Percentiles rank a stretch among this genome's conserved stretches.
Evolutionary conservation across 257 asterid species (phyloP).

Genomic region (Voacanga thouarsii): DNA sequence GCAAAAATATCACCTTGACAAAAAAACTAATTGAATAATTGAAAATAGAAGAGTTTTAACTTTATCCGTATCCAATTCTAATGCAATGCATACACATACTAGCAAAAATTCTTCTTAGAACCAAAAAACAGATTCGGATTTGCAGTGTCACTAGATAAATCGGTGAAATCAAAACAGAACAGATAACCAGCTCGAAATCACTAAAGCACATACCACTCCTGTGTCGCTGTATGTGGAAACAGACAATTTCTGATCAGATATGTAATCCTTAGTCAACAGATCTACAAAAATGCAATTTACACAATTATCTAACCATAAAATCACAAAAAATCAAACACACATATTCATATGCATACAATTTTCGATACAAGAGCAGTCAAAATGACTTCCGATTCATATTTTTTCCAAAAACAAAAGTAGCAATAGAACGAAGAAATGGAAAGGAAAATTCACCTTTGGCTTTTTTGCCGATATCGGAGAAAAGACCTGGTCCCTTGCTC

Average conservation of each 20-base stretch:
- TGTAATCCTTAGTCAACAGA: slow-evolving; percentile 83
- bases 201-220: slow-evolving; percentile 64
- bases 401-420: neutral
- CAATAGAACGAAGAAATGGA: slow-evolving; percentile 10
- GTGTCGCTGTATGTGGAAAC: slow-evolving; percentile 68
- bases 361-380: neutral
- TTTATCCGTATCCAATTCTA: neutral
- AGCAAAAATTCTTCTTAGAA: neutral
- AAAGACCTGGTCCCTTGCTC: slow-evolving; percentile 97
- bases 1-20: neutral
- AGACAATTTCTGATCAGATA: slow-evolving; percentile 86
- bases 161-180: neutral
- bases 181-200: neutral
- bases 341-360: neutral
- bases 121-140: neutral
- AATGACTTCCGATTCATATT: neutral
- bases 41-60: neutral
- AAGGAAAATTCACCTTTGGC: slow-evolving; percentile 64
- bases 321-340: neutral
- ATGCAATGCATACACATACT: too few species aligned
- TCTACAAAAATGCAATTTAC: slow-evolving; percentile 37
- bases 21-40: neutral
- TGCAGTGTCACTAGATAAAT: neutral
- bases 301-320: neutral
- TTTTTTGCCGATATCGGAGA: slow-evolving; percentile 86